Percentiles rank a stretch among this genome's conserved stretches.
These are phyloP conservation scores for Globisporangium takayamanum DNA, from an alignment of 352 stramenopile species.

Conservation along the genomic window DNA sequence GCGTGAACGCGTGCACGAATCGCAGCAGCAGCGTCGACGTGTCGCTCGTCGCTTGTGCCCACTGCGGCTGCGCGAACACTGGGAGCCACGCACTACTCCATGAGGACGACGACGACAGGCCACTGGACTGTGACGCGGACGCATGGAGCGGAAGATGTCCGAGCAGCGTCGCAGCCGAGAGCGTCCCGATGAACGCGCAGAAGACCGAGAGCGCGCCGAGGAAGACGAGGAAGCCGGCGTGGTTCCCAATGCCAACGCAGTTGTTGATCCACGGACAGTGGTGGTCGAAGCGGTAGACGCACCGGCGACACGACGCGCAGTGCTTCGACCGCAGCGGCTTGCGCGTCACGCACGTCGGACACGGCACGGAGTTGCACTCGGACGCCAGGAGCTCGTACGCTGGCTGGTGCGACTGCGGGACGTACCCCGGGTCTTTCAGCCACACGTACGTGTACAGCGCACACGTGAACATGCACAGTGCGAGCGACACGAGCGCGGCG, in stretches of 20 bases:
- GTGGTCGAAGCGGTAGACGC: conserved; percentile 79
- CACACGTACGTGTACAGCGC: conserved; percentile 74
- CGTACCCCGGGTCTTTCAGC: conserved; percentile 71
- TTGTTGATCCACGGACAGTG: conserved; percentile 87
- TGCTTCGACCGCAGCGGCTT: conserved; percentile 79
- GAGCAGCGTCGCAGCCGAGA: conserved; percentile 46
- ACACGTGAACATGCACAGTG: conserved; percentile 35
- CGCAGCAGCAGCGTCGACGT: conserved; percentile 41
- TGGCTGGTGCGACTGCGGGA: conserved; percentile 47
- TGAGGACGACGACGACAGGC: background rate
- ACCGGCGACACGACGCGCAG: conserved; percentile 70
- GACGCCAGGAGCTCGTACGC: conserved; percentile 69
- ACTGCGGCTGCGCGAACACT: conserved; percentile 7
- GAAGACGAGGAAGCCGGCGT: conserved; percentile 71
- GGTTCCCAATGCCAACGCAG: conserved; percentile 70
- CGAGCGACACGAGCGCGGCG: conserved; percentile 28
- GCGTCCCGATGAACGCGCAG: conserved; percentile 35
- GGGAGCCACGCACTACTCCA: background rate
- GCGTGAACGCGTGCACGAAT: conserved; percentile 40
- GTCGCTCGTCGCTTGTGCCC: conserved; percentile 5
- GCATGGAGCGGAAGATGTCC: conserved; percentile 35
- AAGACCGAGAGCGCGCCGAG: conserved; percentile 40
- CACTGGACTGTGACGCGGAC: conserved; percentile 11
- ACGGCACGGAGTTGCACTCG: conserved; percentile 61
- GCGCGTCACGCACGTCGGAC: conserved; percentile 69